Base-by-base conservation (phyloP, 768 basidiomycete species). In the Panaeolus cyanescens region DNA sequence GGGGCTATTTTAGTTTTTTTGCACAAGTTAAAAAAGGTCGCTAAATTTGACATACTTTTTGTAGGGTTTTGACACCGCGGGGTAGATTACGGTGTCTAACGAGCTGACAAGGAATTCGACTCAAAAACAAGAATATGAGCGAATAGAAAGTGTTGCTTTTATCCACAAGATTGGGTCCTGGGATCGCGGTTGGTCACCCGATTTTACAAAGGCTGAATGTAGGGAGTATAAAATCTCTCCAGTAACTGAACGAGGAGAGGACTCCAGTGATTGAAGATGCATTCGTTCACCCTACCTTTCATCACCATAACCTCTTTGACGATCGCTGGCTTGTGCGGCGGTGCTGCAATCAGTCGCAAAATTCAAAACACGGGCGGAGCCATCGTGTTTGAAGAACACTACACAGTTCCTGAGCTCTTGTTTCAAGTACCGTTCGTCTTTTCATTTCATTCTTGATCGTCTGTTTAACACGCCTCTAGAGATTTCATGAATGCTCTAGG, bases 331-430 rank as follows among this genome's bases (percentile, higher is more conserved):
- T 42, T 8, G 8, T 20, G 9, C 22, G 19, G 39, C 1, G 7
- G 19, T 42, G 19, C 19, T 42, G n/a, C 19, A 20, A 12, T 22
- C 3, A 6, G 19, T 42, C 39, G 71, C 25, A 60, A 66, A 53
- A 77, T 74, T 72, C 70, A 67, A 30, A 66, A 77, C 58, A 74
- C 67, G 5, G 77, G 77, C 1, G 79, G 79, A 4, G 69, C 73
- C 9, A 78, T 80, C 31, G 71, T 69, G 39, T 68, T 80, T n/a
- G 78, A 79, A 60, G 78, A 80, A 64, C 78, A 78, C 0, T 80
- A 75, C 75, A 75, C 74, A 1, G 73, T 71, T 4, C 72, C 76
- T 13, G 73, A 74, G 15, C 72, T 79, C 4, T 36, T 74, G 5
- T 54, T 59, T 40, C 65, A 68, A 32, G 57, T 70, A 40, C 67